Base-by-base conservation (phyloP, 2,329 filamentous ascomycete genomes). In the Xenoacremonium recifei region DNA sequence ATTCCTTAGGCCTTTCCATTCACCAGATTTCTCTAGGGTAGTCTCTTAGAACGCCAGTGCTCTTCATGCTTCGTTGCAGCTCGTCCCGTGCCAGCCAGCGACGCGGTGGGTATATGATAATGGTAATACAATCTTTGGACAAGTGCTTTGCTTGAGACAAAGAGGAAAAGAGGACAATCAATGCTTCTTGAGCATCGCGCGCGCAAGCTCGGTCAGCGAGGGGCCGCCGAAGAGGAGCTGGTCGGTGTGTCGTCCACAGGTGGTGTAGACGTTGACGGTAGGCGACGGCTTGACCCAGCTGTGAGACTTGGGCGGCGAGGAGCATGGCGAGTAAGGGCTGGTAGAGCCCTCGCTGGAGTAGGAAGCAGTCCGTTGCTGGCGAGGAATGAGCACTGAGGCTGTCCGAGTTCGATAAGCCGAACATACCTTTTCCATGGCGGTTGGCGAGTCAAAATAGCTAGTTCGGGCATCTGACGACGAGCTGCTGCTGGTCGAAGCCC, bases 211-310 rank as follows among this genome's bases (percentile, higher is more conserved):
- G 6, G 65, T 57, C 17, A 75, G 54, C 2, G 69, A 74, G 31
- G 69, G 70, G 1, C 75, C 75, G 23, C 72, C 64, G 46, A 79
- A 75, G 12, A 79, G 62, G 44, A 70, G 76, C 51, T 79, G 73
- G 50, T 77, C 69, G 29, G 73, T 73, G 58, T 79, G 76, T 12
- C 76, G 67, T 12, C 76, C 76, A 47, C 76, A 79, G 44, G 75
- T 73, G 25, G 75, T 78, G 59, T 77, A 69, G 31, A 72, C 68
- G 47, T 79, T 79, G 50, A 71, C 67, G 7, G 65, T 68, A 16
- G 65, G 68, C n/a, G 65, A 55, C 6, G 67, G 53, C 51, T 62
- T 66, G 50, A 66, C 50, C 42, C 60, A 59, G 39, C 49, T 49
- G 46, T 64, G 62, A 15, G 65, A 54, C 5, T 56, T 51, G 42